A percentile compares a stretch with the other conserved stretches of the same genome.
Evolutionary conservation across 495 filamentous ascomycete genomes (phyloP).

Genomic region (Pseudotulostoma volvatum): DNA sequence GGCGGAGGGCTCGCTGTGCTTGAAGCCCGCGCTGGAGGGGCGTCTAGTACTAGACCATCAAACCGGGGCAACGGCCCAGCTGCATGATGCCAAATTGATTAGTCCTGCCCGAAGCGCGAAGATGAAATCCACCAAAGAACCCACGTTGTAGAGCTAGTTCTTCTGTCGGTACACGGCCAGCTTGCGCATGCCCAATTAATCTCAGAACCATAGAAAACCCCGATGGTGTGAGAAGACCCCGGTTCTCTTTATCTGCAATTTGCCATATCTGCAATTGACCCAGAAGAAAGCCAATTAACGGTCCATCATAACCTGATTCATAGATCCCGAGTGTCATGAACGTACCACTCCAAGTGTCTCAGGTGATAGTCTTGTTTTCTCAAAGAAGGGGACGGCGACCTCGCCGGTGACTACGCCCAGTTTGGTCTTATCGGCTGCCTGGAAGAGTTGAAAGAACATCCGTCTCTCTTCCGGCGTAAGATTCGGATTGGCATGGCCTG

Average conservation of each 20-base stretch:
- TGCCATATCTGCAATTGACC: slow-evolving; percentile 70
- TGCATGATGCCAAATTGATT: too few relatives aligned
- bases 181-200: slow-evolving; percentile 91
- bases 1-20: slow-evolving; percentile 48
- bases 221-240: slow-evolving; percentile 75
- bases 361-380: slow-evolving; percentile 78
- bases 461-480: slow-evolving; percentile 86
- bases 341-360: slow-evolving; percentile 77
- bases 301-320: too few relatives aligned
- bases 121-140: slow-evolving; percentile 9
- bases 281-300: neutral
- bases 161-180: slow-evolving; percentile 57
- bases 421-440: slow-evolving; percentile 71
- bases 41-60: slow-evolving; percentile 51
- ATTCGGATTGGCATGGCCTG: slow-evolving; percentile 53
- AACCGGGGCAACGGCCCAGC: slow-evolving; percentile 86
- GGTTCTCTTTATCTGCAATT: slow-evolving; percentile 91
- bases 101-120: slow-evolving; percentile 16
- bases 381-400: slow-evolving; percentile 92
- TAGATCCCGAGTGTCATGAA: too few relatives aligned
- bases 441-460: slow-evolving; percentile 79
- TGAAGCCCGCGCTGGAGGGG: slow-evolving; percentile 22
- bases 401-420: slow-evolving; percentile 93
- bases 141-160: slow-evolving; percentile 57
- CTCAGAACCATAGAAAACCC: slow-evolving; percentile 85